Evolutionary conservation across 768 basidiomycete genomes (phyloP).

Genomic region (Suillus occidentalis): DNA sequence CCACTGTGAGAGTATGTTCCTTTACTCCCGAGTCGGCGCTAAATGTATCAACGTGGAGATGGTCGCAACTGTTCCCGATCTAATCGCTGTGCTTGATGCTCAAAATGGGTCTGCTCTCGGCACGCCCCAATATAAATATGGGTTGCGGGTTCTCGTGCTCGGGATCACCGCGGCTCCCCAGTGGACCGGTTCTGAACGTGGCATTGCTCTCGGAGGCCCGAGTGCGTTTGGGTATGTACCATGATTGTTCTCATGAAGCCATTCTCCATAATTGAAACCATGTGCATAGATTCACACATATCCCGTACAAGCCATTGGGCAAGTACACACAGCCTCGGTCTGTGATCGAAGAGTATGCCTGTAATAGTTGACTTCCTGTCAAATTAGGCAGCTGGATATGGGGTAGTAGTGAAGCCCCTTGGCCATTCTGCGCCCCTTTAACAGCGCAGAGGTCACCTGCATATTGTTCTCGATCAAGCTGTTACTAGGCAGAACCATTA

Average conservation of each 20-base stretch:
- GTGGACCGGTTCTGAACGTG: slow-evolving; percentile 52
- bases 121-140: slow-evolving; percentile 62
- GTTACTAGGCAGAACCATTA: background rate
- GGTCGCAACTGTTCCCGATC: slow-evolving; percentile 60
- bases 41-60: slow-evolving; percentile 33
- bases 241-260: background rate
- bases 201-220: slow-evolving; percentile 53
- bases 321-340: slow-evolving; percentile 43
- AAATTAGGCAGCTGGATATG: slow-evolving; percentile 7
- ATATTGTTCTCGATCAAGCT: background rate
- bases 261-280: slow-evolving; percentile 11
- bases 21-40: slow-evolving; percentile 1
- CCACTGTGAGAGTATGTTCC: slow-evolving; percentile 14
- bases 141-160: slow-evolving; percentile 56
- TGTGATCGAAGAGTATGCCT: slow-evolving; percentile 45
- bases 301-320: slow-evolving; percentile 39
- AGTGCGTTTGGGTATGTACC: slow-evolving; percentile 49
- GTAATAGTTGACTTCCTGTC: slow-evolving; percentile 2
- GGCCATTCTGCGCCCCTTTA: background rate
- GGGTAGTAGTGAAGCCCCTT: slow-evolving; percentile 5
- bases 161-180: slow-evolving; percentile 49
- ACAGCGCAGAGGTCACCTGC: background rate
- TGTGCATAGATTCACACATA: slow-evolving; percentile 27
- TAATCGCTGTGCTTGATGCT: slow-evolving; percentile 63
- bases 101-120: slow-evolving; percentile 62